phyloP scores from a whole-genome alignment of 176 grass and related monocot genomes.

The Dendrocalamus sinicus region DNA sequence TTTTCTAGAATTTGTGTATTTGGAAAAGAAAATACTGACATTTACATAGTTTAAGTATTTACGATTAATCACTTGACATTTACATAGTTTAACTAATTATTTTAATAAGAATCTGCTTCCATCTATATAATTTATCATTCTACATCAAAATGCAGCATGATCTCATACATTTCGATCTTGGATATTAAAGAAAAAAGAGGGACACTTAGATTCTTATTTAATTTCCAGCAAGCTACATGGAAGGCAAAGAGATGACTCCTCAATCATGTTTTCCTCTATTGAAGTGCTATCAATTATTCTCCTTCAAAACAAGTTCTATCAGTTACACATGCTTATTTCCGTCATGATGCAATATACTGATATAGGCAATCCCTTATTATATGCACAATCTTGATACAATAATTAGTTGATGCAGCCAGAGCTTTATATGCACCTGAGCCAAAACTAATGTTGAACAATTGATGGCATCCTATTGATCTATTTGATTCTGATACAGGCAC shows the following conservation, averaged over 20 bases:
- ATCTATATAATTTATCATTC: slow-evolving; percentile 2
- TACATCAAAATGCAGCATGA: neutral
- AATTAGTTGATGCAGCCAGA: neutral
- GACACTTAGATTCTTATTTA: neutral
- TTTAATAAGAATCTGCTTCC: neutral
- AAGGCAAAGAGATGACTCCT: slow-evolving; percentile 2
- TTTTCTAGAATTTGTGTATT: neutral
- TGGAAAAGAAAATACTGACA: neutral
- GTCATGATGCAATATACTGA: neutral
- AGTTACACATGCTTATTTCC: slow-evolving; percentile 5
- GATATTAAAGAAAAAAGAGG: neutral
- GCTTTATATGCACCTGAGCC: neutral
- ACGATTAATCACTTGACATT: neutral
- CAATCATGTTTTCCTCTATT: neutral
- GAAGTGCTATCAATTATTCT: neutral
- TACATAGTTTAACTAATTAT: neutral
- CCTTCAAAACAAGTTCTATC: neutral
- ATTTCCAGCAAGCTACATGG: neutral
- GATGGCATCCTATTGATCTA: neutral
- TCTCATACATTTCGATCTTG: neutral
- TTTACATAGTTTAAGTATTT: neutral
- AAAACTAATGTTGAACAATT: neutral
- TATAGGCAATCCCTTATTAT: neutral
- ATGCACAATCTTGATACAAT: neutral
- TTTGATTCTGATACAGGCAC: neutral